phyloP scores from a whole-genome alignment of 345 rosid species.

The Eucalyptus virginea region DNA sequence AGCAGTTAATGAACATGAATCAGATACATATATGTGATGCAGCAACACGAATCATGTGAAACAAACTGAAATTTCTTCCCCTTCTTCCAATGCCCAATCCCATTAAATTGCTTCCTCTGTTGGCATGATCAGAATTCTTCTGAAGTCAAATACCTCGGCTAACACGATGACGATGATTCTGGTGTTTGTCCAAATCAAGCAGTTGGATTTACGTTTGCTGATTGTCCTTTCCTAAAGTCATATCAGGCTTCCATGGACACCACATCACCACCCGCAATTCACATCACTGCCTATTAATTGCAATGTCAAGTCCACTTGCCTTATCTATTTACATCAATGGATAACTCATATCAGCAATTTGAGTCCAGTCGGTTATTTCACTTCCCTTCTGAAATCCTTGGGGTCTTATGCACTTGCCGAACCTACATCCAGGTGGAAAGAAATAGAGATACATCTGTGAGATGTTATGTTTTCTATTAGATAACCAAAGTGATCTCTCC shows the following conservation, averaged over 20 bases:
- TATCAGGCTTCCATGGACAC: background rate
- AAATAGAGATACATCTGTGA: background rate
- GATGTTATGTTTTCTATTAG: background rate
- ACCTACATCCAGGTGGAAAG: background rate
- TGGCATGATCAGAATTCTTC: background rate
- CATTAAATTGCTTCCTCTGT: background rate
- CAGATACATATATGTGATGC: background rate
- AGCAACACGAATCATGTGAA: background rate
- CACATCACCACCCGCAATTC: background rate
- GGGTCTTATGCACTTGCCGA: background rate
- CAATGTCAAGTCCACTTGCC: background rate
- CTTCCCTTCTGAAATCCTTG: background rate
- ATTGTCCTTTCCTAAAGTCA: background rate
- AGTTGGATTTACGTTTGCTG: background rate
- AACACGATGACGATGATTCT: background rate
- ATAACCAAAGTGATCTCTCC: background rate
- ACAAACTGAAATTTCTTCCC: background rate
- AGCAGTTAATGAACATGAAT: background rate
- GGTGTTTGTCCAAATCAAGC: background rate
- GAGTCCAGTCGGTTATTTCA: background rate
- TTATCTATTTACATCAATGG: background rate
- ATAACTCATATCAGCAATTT: background rate
- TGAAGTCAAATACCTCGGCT: background rate
- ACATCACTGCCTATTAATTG: background rate
- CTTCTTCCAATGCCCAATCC: background rate